Evolutionary conservation across 2,329 filamentous ascomycete species (phyloP), one percentile per base, ranked within the genome.

Genomic region (Xylaria sp.): DNA sequence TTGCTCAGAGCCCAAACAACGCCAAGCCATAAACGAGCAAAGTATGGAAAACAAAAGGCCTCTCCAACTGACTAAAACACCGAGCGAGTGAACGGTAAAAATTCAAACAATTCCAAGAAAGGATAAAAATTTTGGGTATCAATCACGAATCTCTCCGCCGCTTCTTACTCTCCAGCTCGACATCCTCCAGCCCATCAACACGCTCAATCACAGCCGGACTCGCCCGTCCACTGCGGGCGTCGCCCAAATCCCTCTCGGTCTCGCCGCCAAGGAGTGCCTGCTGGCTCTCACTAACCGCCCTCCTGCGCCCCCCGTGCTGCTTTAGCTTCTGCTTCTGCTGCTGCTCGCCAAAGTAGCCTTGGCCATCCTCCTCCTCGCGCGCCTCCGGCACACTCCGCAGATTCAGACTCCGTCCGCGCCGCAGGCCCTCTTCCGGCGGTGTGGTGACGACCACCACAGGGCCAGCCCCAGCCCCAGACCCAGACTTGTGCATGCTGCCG

Each of bases 371-470:
- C 9, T 76, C 73, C 53, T 78, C 77, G 34, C 77, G 76, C 14
- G 66, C 69, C 68, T 78, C 77, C 4, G 76, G 76, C 11, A 78
- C 76, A 55, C 73, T 74, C 9, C 50, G 8, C 5, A 53, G 50
- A 36, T 75, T 73, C 7, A 78, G 69, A 39, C 76, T 78, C 36
- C 75, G 76, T 1, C 71, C 71, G 39, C 47, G 59, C 65, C 65
- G 64, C 36, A 61, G 7, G 4, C 48, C 47, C 54, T 69, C 63
- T 2, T 71, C 71, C 0, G 72, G 45, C 14, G 71, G 72, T 11
- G 57, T 62, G 2, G 68, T 67, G n/a, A 73, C 42, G 1, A 39
- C 60, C n/a, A 65, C 30, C 3, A 55, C 19, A 56, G 76, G 76
- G 54, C 36, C 72, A 73, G 21, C 48, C 39, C 1, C 24, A 1